phyloP scores from a whole-genome alignment of 1,284 basidiomycete species.

The Papiliotrema nemorosa region DNA sequence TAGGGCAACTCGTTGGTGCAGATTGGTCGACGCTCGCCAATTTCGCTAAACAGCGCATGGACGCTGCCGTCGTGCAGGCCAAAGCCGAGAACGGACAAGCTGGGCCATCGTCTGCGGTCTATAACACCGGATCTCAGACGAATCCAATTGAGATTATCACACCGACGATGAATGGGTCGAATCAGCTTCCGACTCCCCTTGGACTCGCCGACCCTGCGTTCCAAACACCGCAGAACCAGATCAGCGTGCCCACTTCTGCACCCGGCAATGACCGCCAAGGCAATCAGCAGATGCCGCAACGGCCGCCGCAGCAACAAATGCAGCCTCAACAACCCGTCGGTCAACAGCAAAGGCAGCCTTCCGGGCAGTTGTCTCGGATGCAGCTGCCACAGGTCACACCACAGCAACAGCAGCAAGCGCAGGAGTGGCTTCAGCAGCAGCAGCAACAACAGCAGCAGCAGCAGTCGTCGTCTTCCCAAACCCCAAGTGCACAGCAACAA shows the following conservation, averaged over 20 bases:
- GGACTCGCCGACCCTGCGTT: neutral
- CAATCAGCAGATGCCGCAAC: neutral
- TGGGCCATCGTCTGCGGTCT: neutral
- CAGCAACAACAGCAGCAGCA: neutral
- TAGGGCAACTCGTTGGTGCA: neutral
- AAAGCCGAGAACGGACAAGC: neutral
- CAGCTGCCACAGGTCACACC: neutral
- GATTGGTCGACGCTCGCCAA: constrained; percentile 3
- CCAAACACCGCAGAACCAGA: constrained; percentile 4
- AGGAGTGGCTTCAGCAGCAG: constrained; percentile 6
- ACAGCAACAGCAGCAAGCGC: constrained; percentile 4
- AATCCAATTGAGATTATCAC: constrained; percentile 13
- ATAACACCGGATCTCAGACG: neutral
- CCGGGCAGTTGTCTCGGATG: neutral
- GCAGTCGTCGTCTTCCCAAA: neutral
- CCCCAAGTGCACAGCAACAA: neutral
- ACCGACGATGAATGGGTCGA: neutral
- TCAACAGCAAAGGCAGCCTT: neutral
- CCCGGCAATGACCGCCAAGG: neutral
- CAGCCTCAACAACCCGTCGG: neutral
- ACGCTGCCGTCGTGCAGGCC: neutral
- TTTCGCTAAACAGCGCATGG: neutral
- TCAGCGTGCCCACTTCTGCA: neutral
- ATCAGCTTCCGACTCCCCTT: neutral
- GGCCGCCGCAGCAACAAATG: neutral